These are phyloP conservation scores for Blepharisma japonicum DNA, from an alignment of 73 alveolate genomes.

Conservation along the genomic window DNA sequence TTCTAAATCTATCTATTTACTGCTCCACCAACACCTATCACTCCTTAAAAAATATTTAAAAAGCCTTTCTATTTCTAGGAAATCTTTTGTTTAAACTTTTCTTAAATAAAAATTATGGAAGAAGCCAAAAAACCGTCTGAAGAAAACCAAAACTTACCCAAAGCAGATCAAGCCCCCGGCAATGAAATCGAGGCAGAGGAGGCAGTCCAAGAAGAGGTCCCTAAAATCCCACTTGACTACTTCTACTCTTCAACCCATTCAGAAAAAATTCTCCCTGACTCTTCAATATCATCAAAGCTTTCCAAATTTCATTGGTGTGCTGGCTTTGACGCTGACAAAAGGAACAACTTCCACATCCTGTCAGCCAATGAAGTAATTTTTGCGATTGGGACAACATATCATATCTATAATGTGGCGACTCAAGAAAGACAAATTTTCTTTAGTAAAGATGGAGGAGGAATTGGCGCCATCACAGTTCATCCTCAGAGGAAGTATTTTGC, in stretches of 20 bases:
- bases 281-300: slow-evolving; percentile 60
- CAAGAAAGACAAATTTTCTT: slow-evolving; percentile 74
- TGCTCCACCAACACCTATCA: no score
- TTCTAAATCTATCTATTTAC: no score
- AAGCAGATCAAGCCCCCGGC: no score
- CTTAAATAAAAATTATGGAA: no score
- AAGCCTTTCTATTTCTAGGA: no score
- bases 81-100: no score
- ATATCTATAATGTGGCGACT: slow-evolving; percentile 83
- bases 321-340: slow-evolving; percentile 89
- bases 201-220: slow-evolving; percentile 40
- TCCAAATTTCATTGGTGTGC: slow-evolving; percentile 71
- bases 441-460: slow-evolving; percentile 91
- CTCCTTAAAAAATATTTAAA: no score
- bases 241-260: slow-evolving; percentile 76
- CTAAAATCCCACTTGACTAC: slow-evolving; percentile 66
- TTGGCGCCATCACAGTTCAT: slow-evolving; percentile 95
- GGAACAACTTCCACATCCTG: slow-evolving; percentile 83
- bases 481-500: slow-evolving; percentile 90
- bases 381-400: slow-evolving; percentile 92
- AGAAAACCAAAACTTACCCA: no score
- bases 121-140: no score
- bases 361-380: slow-evolving; percentile 83
- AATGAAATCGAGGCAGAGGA: no score
- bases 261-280: slow-evolving; percentile 78